Conservation (phyloP, 306 rosid species). For the Prunus mongolica region DNA sequence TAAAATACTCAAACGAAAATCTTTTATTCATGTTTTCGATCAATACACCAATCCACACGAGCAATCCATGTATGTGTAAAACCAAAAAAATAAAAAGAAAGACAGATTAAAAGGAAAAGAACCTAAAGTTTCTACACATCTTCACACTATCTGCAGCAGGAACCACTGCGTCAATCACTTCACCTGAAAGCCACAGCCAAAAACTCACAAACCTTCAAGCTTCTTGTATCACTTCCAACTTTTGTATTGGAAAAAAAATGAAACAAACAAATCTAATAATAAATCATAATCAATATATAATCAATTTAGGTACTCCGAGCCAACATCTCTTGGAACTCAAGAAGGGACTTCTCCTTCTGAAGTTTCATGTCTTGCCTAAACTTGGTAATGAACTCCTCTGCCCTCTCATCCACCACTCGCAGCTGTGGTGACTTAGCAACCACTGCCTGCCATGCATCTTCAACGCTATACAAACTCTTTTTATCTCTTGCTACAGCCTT, state of each 20-base stretch:
- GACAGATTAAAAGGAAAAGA: no score
- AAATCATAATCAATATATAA: no score
- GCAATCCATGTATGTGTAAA: not conserved
- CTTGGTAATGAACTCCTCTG: slow-evolving; percentile 63
- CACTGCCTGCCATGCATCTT: slow-evolving; percentile 50
- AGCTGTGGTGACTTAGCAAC: slow-evolving; percentile 55
- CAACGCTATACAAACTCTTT: slow-evolving; percentile 29
- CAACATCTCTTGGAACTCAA: slow-evolving; percentile 44
- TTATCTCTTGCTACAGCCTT: not conserved
- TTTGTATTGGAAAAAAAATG: not conserved
- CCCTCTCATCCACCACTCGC: slow-evolving; percentile 48
- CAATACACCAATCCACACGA: not conserved
- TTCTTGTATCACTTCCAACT: not conserved
- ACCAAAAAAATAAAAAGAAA: not conserved
- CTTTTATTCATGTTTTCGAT: not conserved
- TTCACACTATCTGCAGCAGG: not conserved
- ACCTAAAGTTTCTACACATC: not conserved
- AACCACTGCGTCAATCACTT: not conserved
- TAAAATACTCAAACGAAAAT: not conserved
- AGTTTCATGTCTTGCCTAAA: slow-evolving; percentile 49
- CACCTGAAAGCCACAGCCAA: not conserved
- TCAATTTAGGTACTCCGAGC: slow-evolving; percentile 29
- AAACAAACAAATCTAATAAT: not conserved
- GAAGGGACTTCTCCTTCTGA: slow-evolving; percentile 47
- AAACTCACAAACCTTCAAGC: not conserved